Conservation (phyloP, 495 filamentous ascomycete species). For the Podospora fimiseda region DNA sequence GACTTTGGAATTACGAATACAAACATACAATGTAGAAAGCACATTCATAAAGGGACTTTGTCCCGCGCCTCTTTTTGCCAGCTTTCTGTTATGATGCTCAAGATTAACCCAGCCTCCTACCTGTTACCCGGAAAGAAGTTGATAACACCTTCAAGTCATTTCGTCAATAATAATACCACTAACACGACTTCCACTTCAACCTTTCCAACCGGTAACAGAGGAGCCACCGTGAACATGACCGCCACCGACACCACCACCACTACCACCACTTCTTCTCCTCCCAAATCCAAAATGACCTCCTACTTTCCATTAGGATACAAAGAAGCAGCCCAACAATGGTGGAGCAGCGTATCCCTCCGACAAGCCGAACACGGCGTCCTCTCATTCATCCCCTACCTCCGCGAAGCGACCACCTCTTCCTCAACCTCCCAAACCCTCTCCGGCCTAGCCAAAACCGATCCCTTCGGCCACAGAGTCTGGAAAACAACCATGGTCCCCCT, state of each 20-base stretch:
- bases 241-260: conserved; percentile 25
- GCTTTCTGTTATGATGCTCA: conserved; percentile 25
- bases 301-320: conserved; percentile 80
- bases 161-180: not conserved
- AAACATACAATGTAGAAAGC: too few species aligned
- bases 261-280: not conserved
- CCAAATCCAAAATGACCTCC: not conserved
- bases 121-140: conserved; percentile 22
- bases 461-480: conserved; percentile 81
- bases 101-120: conserved; percentile 12
- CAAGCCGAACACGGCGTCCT: conserved; percentile 85
- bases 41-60: conserved; percentile 14
- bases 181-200: conserved; percentile 27
- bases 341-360: conserved; percentile 75
- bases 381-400: conserved; percentile 77
- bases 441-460: conserved; percentile 55
- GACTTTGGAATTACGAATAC: too few species aligned
- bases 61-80: conserved; percentile 11
- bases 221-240: not conserved
- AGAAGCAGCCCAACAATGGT: conserved; percentile 91
- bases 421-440: conserved; percentile 24
- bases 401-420: conserved; percentile 63
- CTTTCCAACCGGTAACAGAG: conserved; percentile 12
- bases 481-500: conserved; percentile 77
- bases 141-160: too few species aligned